Percentiles rank a stretch among this genome's conserved stretches.
Conservation (phyloP, 768 basidiomycete species). For the Mycena indigotica region DNA sequence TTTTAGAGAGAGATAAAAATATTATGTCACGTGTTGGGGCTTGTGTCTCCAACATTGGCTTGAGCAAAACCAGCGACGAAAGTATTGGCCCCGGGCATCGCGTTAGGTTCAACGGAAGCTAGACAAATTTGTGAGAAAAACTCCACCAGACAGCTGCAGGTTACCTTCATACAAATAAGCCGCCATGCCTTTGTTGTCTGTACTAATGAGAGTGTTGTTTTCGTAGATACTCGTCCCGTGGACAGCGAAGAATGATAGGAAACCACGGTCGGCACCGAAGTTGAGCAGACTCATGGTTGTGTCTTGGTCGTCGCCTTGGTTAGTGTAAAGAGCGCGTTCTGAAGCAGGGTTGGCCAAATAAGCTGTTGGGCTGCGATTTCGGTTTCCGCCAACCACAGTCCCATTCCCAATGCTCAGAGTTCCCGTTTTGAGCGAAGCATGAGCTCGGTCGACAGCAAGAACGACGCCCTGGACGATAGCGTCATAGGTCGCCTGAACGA, state of each 20-base stretch:
- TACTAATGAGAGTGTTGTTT: constrained; percentile 81
- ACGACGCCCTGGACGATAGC: constrained; percentile 75
- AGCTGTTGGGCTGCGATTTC: constrained; percentile 74
- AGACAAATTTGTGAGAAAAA: constrained; percentile 2
- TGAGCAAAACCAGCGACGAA: constrained; percentile 80
- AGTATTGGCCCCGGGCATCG: constrained; percentile 67
- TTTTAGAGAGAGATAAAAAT: neutral
- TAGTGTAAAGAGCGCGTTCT: constrained; percentile 64
- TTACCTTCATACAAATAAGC: constrained; percentile 78
- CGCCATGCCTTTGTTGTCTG: constrained; percentile 87
- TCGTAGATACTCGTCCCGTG: constrained; percentile 79
- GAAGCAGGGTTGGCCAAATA: constrained; percentile 75
- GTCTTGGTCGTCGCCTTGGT: constrained; percentile 60
- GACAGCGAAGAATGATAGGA: constrained; percentile 76
- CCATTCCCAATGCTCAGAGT: constrained; percentile 67
- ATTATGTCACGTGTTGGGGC: constrained; percentile 65
- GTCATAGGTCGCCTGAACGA: constrained; percentile 68
- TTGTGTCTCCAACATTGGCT: constrained; percentile 82
- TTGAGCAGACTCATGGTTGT: constrained; percentile 72
- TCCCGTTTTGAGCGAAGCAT: constrained; percentile 61
- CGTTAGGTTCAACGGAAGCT: constrained; percentile 65
- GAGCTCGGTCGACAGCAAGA: constrained; percentile 69
- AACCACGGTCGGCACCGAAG: constrained; percentile 63
- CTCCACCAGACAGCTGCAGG: neutral
- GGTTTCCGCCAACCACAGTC: constrained; percentile 66